phyloP scores from a whole-genome alignment of 129 eudicot genomes.

The Escallonia rubra region DNA sequence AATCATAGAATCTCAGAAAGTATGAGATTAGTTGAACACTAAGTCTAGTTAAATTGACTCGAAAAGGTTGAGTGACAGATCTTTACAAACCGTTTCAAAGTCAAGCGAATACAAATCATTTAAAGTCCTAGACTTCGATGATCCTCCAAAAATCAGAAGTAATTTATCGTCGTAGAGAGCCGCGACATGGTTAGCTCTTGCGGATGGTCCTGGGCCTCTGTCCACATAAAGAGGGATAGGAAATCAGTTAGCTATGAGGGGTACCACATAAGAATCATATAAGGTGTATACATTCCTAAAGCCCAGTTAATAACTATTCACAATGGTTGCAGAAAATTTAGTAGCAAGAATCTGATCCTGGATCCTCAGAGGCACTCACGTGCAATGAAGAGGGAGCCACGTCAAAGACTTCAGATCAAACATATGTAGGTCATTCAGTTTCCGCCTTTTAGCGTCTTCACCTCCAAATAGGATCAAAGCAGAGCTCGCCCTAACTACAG shows the following conservation, averaged over 20 bases:
- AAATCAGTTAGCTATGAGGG: no score
- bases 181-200: constrained; percentile 93
- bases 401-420: constrained; percentile 96
- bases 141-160: constrained; percentile 89
- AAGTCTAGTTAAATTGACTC: not conserved
- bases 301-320: no score
- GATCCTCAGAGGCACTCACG: constrained; percentile 47
- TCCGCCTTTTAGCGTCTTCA: constrained; percentile 79
- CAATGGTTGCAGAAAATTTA: not conserved
- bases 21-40: no score
- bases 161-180: constrained; percentile 85
- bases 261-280: no score
- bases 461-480: constrained; percentile 85
- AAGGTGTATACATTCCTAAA: no score
- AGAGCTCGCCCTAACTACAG: constrained; percentile 78
- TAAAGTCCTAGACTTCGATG: constrained; percentile 81
- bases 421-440: constrained; percentile 92
- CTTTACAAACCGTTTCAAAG: constrained; percentile 74
- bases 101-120: constrained; percentile 90
- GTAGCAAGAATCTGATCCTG: not conserved
- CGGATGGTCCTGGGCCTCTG: constrained; percentile 89
- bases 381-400: constrained; percentile 99
- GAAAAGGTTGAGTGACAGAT: not conserved
- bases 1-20: not conserved
- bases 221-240: constrained; percentile 2